A percentile compares a stretch with the other conserved stretches of the same genome.
Conservation (phyloP, 306 rosid genomes). For the Citrullus colocynthis region DNA sequence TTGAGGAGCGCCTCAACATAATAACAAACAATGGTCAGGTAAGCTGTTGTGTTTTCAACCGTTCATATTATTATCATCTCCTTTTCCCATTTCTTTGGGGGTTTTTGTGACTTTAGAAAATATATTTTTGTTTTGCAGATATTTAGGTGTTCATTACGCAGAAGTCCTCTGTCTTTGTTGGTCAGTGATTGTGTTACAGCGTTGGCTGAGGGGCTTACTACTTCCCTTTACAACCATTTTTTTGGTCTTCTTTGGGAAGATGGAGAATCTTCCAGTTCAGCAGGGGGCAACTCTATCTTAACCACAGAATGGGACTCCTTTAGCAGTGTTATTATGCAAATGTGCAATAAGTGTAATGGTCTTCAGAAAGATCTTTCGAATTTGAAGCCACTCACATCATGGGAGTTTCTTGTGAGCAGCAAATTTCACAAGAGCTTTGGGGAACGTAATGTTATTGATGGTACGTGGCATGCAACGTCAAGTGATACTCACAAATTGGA, state of each 20-base stretch:
- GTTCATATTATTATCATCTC: constrained; percentile 3
- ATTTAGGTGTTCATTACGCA: constrained; percentile 66
- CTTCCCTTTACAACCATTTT: constrained; percentile 56
- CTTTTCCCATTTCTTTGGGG: background rate
- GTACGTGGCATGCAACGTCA: constrained; percentile 27
- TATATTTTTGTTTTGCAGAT: constrained; percentile 37
- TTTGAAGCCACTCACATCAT: constrained; percentile 37
- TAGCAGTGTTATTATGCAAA: constrained; percentile 45
- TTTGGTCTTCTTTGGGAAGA: constrained; percentile 86
- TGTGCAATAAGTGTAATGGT: constrained; percentile 34
- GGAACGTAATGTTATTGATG: constrained; percentile 35
- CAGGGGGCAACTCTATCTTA: constrained; percentile 37
- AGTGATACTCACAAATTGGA: constrained; percentile 24
- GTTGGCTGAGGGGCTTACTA: constrained; percentile 73
- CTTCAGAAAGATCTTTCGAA: constrained; percentile 22
- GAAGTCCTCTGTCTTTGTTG: constrained; percentile 60
- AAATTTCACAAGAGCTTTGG: constrained; percentile 58
- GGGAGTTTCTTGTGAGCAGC: constrained; percentile 80
- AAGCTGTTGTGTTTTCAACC: constrained; percentile 10
- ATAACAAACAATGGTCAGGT: constrained; percentile 72
- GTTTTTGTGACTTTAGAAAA: background rate
- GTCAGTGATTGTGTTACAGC: constrained; percentile 83
- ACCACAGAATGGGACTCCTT: constrained; percentile 77
- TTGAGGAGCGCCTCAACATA: constrained; percentile 79
- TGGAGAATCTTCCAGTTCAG: constrained; percentile 42